Base-by-base conservation (phyloP, 2,329 filamentous ascomycete genomes). In the Monilinia laxa region DNA sequence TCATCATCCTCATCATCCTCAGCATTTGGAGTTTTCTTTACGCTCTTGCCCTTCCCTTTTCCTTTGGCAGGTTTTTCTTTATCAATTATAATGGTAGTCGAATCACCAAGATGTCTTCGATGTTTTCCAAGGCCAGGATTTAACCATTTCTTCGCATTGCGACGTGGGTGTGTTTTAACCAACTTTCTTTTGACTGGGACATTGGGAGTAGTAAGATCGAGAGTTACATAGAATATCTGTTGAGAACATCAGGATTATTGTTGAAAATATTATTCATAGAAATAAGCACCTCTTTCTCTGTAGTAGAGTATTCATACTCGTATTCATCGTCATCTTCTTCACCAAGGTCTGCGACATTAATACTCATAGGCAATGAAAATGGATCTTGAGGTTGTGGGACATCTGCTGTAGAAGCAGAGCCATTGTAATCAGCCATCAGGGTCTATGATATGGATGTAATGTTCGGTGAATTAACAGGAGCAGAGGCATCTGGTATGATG, bases 221-320 rank as follows among this genome's bases (percentile, higher is more conserved):
- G 76, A 1, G 87, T 87, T 10, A 89, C 75, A 70, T 89, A 88
- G 74, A 86, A 89, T 0, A 84, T 88, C 86, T 89, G 69, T 40
- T 52, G 42, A 4, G 28, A 3, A 49, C 12, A 55, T 71, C 40
- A 72, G 65, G 56, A 52, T 23, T 23, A 42, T 16, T 12, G n/a
- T n/a, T 28, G 35, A 3, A 25, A 53, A 51, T 23, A 20, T 49
- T n/a, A 42, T 16, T 45, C 20, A 9, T 18, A 7, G 58, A 23
- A 47, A 10, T 7, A 64, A 72, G 23, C 68, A 85, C 86, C 80
- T 89, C 87, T 18, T 82, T 87, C 72, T 89, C 86, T 0, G 85
- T 87, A 3, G 79, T 77, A 0, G 87, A 89, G 73, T 89, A 89
- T 71, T 89, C 87, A 70, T 88, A 89, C 73, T 89, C 87, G 85